Conservation (phyloP, 78 protist genomes). For the Protostelium mycophagum region DNA sequence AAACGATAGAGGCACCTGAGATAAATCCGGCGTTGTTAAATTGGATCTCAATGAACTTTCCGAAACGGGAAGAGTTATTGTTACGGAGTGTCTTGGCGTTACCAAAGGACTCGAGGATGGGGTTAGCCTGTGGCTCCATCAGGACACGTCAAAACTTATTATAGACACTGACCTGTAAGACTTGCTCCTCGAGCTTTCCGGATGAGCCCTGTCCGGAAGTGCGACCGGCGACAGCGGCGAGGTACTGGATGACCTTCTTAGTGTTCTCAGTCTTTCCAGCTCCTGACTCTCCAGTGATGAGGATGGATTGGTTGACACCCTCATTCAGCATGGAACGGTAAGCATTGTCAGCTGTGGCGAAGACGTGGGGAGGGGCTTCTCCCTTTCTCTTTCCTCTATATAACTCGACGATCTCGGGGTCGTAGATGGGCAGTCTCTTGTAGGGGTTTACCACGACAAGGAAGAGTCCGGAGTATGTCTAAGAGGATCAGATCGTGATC, state of each 20-base stretch:
- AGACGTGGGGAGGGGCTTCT: conserved; percentile 86
- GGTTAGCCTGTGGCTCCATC: conserved; percentile 96
- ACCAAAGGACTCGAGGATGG: conserved; percentile 91
- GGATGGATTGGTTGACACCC: conserved; percentile 79
- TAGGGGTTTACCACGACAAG: conserved; percentile 91
- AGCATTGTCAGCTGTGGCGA: conserved; percentile 78
- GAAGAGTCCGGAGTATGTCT: conserved; percentile 90
- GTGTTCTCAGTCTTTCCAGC: conserved; percentile 93
- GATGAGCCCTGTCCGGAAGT: neutral
- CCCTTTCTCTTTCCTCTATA: conserved; percentile 73
- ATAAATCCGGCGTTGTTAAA: conserved; percentile 87
- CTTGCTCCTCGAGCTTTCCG: conserved; percentile 76
- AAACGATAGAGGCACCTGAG: conserved; percentile 83
- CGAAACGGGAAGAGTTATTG: conserved; percentile 89
- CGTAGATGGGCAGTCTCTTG: conserved; percentile 82
- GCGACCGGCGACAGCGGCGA: conserved; percentile 86
- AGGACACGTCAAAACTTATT: conserved; percentile 81
- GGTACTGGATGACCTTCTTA: conserved; percentile 90
- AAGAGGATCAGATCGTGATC: neutral
- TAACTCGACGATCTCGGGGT: conserved; percentile 64
- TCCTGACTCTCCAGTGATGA: conserved; percentile 94
- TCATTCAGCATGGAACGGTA: conserved; percentile 81
- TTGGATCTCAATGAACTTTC: conserved; percentile 93
- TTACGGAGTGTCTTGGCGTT: conserved; percentile 85
- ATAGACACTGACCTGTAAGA: conserved; percentile 69